phyloP scores from a whole-genome alignment of 1,284 basidiomycete genomes.

The Irpex rosettiformis region DNA sequence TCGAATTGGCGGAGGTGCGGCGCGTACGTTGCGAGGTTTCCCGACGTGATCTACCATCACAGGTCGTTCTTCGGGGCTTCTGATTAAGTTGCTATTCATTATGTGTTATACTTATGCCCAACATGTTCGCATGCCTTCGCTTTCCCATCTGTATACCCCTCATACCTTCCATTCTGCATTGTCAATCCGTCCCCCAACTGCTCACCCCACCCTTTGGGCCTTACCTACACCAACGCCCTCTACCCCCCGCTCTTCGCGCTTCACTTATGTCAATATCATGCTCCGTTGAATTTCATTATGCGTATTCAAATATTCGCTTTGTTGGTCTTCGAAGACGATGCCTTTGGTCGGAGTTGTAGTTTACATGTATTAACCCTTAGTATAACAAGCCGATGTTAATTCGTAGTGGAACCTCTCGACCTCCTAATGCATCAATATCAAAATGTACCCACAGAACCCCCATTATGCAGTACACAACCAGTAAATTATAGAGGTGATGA shows the following conservation, averaged over 20 bases:
- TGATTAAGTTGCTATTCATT: not conserved
- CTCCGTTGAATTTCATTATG: not conserved
- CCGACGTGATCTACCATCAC: constrained; percentile 39
- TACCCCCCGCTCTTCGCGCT: not conserved
- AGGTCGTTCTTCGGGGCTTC: not conserved
- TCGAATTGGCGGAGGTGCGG: constrained; percentile 64
- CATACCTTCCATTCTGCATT: too few species aligned
- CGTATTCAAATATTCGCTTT: not conserved
- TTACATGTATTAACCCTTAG: not conserved
- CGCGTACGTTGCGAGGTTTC: constrained; percentile 68
- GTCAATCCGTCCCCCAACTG: too few species aligned
- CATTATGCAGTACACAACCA: not conserved
- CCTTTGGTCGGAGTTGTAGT: not conserved
- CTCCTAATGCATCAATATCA: not conserved
- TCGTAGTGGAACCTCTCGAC: not conserved
- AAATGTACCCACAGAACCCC: not conserved
- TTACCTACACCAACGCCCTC: not conserved
- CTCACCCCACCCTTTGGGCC: too few species aligned
- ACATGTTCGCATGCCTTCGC: too few species aligned
- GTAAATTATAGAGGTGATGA: not conserved
- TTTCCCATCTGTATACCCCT: too few species aligned
- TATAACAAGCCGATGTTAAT: not conserved
- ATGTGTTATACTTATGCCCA: constrained; percentile 8
- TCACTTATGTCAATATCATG: not conserved
- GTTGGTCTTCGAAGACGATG: not conserved